Evolutionary conservation across 129 eudicot species (phyloP).

Genomic region (Erigeron canadensis): DNA sequence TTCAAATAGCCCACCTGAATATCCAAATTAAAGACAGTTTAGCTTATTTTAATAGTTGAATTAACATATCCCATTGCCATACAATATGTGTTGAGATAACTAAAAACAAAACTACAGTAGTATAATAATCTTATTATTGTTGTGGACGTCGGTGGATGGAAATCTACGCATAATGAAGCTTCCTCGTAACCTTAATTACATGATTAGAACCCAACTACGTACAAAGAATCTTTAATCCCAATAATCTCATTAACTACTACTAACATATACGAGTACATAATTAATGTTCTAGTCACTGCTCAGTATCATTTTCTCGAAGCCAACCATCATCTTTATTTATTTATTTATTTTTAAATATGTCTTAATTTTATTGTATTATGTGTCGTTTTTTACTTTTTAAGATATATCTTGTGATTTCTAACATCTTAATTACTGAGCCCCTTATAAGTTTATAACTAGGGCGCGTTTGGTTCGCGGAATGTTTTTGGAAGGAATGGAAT

Average conservation of each 20-base stretch:
- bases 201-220: constrained; percentile 17
- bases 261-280: neutral
- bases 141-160: constrained; percentile 16
- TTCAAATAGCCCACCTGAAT: neutral
- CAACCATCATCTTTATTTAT: too few species aligned
- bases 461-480: too few species aligned
- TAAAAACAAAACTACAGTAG: too few species aligned
- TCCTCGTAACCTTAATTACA: constrained; percentile 15
- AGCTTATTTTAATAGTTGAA: neutral
- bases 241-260: constrained; percentile 23
- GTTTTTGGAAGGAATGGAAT: too few species aligned
- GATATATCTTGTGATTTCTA: too few species aligned
- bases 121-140: too few species aligned
- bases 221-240: constrained; percentile 23
- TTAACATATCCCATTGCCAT: neutral
- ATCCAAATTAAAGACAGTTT: neutral
- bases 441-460: too few species aligned
- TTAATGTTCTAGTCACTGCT: neutral
- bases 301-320: too few species aligned
- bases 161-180: constrained; percentile 20
- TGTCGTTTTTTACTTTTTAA: too few species aligned
- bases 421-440: too few species aligned
- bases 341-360: too few species aligned
- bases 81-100: neutral
- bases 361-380: too few species aligned